Conservation (phyloP, 2,329 filamentous ascomycete species). For the Kalmusia sp. region DNA sequence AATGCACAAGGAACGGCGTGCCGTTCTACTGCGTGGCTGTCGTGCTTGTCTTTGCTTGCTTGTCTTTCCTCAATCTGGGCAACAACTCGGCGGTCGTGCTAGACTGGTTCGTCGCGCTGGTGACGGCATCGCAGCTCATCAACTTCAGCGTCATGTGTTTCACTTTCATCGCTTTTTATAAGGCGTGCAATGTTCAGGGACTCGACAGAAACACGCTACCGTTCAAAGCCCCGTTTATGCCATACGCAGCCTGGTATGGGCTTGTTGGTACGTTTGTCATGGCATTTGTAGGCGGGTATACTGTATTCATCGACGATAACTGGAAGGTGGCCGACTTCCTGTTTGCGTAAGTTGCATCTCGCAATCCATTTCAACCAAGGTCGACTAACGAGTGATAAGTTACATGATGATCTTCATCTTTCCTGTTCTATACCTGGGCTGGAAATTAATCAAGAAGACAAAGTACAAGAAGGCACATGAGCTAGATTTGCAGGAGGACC, state of each 20-base stretch:
- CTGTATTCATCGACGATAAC: constrained; percentile 72
- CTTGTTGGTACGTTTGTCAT: constrained; percentile 71
- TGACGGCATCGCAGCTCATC: constrained; percentile 71
- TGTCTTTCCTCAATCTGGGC: constrained; percentile 80
- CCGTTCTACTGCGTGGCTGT: constrained; percentile 75
- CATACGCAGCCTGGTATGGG: constrained; percentile 74
- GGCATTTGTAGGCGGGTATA: constrained; percentile 77
- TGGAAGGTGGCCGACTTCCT: constrained; percentile 76
- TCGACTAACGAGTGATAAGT: constrained; percentile 27
- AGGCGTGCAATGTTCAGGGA: constrained; percentile 72
- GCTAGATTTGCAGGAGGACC: constrained; percentile 67
- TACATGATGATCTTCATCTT: constrained; percentile 79
- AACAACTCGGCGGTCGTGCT: constrained; percentile 72
- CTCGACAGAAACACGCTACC: constrained; percentile 72
- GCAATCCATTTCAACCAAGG: neutral
- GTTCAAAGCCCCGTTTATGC: constrained; percentile 73
- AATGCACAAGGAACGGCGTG: constrained; percentile 68
- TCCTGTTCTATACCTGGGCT: constrained; percentile 71
- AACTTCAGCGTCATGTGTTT: constrained; percentile 64
- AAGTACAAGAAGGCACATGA: constrained; percentile 63
- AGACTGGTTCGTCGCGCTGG: constrained; percentile 75
- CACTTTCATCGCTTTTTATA: constrained; percentile 75
- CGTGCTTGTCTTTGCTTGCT: constrained; percentile 71
- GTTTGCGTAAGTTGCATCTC: constrained; percentile 63
- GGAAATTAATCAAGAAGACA: constrained; percentile 74